Evolutionary conservation across 108 stramenopile species (phyloP), one percentile per base, ranked within the genome.

Genomic region (Pseudonitzschia delicatissima): DNA sequence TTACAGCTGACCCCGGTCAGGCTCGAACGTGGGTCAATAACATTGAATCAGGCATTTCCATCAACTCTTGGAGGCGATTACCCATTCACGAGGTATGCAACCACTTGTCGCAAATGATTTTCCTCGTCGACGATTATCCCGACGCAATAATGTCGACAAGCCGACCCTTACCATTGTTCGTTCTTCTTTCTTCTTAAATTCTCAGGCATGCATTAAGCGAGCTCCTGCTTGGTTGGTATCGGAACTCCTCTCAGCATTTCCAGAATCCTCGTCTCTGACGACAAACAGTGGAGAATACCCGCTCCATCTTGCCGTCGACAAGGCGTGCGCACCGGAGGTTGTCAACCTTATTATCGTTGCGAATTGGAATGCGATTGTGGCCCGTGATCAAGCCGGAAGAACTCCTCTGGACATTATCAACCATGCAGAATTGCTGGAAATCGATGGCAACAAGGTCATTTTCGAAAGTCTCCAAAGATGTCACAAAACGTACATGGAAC

Each of bases 51-150:
- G 26, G 57, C 58, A 18, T 4, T 23, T 23, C 50, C 4, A 83
- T 81, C 69, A 77, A 77, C 26, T 68, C 86, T 32, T 94, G 92
- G 92, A 66, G 89, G 7, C 63, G 90, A 4, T 74, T 93, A 12
- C 92, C 92, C 5, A 72, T 94, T 32, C 92, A 94, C 60, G 89
- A 88, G 20, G 81, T 82, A 42, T 88, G 92, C 51, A 80, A 70
- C 11, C 13, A 42, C 15, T 42, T 15, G 40, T 15, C 40, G 11
- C 50, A 51, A 15, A 12, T 51, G 9, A 25, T 51, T 18, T 51
- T 48, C 88, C 90, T 60, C 82, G 86, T 7, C 82, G 86, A 0
- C 15, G 40, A 42, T 42, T 15, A 42, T 42, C n/a, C n/a, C n/a
- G n/a, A n/a, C n/a, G n/a, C n/a, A n/a, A n/a, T n/a, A n/a, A n/a